Evolutionary conservation across 805 yeast species (phyloP).

Genomic region (Barnettozyma populi): DNA sequence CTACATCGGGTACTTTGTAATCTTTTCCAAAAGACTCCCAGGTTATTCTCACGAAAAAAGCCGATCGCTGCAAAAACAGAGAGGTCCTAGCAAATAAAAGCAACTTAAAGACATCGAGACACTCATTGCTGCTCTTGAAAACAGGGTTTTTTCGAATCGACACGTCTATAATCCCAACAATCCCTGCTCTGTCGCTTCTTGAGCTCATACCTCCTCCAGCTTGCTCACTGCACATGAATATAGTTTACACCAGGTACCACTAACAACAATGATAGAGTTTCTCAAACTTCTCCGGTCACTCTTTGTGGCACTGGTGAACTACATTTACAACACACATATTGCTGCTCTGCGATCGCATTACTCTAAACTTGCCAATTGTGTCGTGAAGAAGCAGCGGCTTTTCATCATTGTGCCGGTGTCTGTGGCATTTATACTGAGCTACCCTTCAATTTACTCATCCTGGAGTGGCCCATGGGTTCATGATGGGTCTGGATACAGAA

Average conservation of each 20-base stretch:
- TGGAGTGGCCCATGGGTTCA: constrained; percentile 7
- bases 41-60: not conserved
- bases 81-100: too few species aligned
- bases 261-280: constrained; percentile 19
- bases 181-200: not conserved
- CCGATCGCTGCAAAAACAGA: not conserved
- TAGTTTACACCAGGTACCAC: not conserved
- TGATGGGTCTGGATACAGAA: constrained; percentile 1
- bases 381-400: constrained; percentile 34
- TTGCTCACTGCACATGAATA: not conserved
- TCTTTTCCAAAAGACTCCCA: not conserved
- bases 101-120: not conserved
- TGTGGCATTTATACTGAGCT: constrained; percentile 40
- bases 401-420: constrained; percentile 47
- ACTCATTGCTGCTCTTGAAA: not conserved
- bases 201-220: not conserved
- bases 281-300: constrained; percentile 18
- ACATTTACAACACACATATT: constrained; percentile 14
- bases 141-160: not conserved
- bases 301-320: constrained; percentile 11
- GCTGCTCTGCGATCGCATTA: constrained; percentile 19
- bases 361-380: constrained; percentile 18
- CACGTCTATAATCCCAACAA: not conserved
- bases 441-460: constrained; percentile 40
- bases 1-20: not conserved